Evolutionary conservation across 2,329 filamentous ascomycete genomes (phyloP).

Genomic region (Elsinoe ampelina): DNA sequence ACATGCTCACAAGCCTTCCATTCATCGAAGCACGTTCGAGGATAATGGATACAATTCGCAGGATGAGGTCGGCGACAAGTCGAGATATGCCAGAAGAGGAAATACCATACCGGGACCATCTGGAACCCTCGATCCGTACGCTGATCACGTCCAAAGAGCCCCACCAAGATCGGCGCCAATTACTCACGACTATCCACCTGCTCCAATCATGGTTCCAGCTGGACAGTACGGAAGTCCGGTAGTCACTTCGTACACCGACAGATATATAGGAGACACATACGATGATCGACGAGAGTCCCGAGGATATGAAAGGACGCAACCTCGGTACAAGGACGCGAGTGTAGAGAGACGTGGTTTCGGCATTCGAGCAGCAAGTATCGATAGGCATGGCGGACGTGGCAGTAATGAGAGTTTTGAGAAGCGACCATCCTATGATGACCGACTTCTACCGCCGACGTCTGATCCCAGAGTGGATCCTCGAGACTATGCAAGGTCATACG

Average conservation of each 20-base stretch:
- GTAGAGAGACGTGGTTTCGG: slow-evolving; percentile 41
- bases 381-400: slow-evolving; percentile 21
- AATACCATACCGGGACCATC: slow-evolving; percentile 3
- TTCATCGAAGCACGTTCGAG: not conserved
- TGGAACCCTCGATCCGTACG: not conserved
- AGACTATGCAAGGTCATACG: slow-evolving; percentile 10
- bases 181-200: slow-evolving; percentile 9
- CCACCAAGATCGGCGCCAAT: slow-evolving; percentile 12
- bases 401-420: slow-evolving; percentile 35
- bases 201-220: slow-evolving; percentile 19
- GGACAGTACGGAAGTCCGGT: slow-evolving; percentile 1
- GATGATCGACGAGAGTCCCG: slow-evolving; percentile 35
- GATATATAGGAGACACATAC: slow-evolving; percentile 29
- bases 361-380: slow-evolving; percentile 29
- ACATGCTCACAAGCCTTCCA: slow-evolving; percentile 25
- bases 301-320: slow-evolving; percentile 26
- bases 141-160: not conserved
- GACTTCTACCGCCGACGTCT: slow-evolving; percentile 12
- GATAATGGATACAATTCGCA: slow-evolving; percentile 10
- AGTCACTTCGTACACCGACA: slow-evolving; percentile 7
- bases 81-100: not conserved
- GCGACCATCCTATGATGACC: slow-evolving; percentile 22
- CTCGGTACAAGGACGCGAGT: slow-evolving; percentile 33
- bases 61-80: slow-evolving; percentile 4
- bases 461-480: slow-evolving; percentile 8